Evolutionary conservation across 2,329 filamentous ascomycete genomes (phyloP).

Genomic region (Furcasterigmium sp.): DNA sequence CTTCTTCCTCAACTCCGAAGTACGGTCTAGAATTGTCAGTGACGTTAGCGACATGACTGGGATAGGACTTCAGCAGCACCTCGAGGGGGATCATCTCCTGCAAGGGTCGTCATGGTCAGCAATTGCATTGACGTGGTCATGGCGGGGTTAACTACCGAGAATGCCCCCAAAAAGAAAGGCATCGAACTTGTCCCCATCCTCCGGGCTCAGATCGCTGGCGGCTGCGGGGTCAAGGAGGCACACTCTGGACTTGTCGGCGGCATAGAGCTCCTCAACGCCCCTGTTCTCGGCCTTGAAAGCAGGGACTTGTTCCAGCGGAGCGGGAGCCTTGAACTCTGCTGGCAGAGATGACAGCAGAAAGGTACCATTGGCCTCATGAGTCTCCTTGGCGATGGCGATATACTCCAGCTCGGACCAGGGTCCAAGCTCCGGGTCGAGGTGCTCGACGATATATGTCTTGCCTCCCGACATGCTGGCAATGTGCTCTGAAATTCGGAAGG

Average conservation of each 20-base stretch:
- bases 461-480: slow-evolving; percentile 9
- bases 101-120: slow-evolving; percentile 6
- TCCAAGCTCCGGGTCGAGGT: slow-evolving; percentile 91
- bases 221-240: slow-evolving; percentile 89
- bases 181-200: slow-evolving; percentile 78
- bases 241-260: slow-evolving; percentile 65
- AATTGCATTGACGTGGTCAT: no score
- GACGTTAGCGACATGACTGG: background rate
- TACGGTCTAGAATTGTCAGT: slow-evolving; percentile 61
- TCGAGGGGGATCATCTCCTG: slow-evolving; percentile 89
- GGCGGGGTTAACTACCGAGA: no score
- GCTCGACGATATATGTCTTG: slow-evolving; percentile 90
- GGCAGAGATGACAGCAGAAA: slow-evolving; percentile 85
- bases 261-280: slow-evolving; percentile 80
- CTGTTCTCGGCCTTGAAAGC: slow-evolving; percentile 68
- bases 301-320: slow-evolving; percentile 45
- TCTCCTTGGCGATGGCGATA: slow-evolving; percentile 78
- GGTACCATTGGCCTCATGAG: slow-evolving; percentile 55
- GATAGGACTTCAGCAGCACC: slow-evolving; percentile 47
- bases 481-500: background rate
- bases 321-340: slow-evolving; percentile 59
- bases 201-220: slow-evolving; percentile 72
- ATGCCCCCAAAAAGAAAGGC: slow-evolving; percentile 96
- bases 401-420: slow-evolving; percentile 95
- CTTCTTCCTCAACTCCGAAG: slow-evolving; percentile 90